Base-by-base conservation (phyloP, 768 basidiomycete species). In the Pleurotus ostreatus region DNA sequence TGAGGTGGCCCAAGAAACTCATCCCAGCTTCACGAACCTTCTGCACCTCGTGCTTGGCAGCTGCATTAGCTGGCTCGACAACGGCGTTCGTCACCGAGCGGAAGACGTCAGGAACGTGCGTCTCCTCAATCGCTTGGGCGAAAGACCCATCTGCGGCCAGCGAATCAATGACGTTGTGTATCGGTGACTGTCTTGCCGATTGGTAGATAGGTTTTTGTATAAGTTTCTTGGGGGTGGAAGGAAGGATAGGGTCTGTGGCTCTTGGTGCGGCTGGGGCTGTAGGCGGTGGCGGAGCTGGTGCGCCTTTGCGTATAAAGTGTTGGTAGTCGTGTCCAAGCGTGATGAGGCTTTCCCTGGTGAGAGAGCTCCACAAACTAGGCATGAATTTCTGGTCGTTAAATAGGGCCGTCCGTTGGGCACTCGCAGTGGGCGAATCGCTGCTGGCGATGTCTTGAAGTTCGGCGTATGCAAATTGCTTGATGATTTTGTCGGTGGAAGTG, bases 271-370 rank as follows among this genome's bases (percentile, higher is more conserved):
- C 34, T 6, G 69, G 47, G 16, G 63, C 59, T 25, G 62, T 9
- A 48, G 60, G 37, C 30, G 71, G 23, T 1, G 66, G 61, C 0
- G 71, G 65, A 1, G 63, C 56, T 11, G 72, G 74, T 16, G 73
- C 71, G 1, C 90, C 90, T n/a, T 81, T 73, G 1, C 81, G 76
- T 2, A 87, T 70, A 47, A 92, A 72, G 0, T 75, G 71, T 61
- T 87, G 87, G 59, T 91, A 91, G 66, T 93, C 88, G 1, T 71
- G 65, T 7, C 88, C 89, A 1, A 92, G 74, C 5, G 79, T 65
- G 8, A 88, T 63, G 2, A 93, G 74, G 6, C 79, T 74, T 55
- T 84, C 82, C 3, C 88, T 78, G 6, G 74, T 73, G 30, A 91
- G 70, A 1, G 75, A 74, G 16, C 71, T 73, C 90, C 91, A 92